Evolutionary conservation across 345 rosid genomes (phyloP).

Genomic region (Eucalyptus erythrocorys): DNA sequence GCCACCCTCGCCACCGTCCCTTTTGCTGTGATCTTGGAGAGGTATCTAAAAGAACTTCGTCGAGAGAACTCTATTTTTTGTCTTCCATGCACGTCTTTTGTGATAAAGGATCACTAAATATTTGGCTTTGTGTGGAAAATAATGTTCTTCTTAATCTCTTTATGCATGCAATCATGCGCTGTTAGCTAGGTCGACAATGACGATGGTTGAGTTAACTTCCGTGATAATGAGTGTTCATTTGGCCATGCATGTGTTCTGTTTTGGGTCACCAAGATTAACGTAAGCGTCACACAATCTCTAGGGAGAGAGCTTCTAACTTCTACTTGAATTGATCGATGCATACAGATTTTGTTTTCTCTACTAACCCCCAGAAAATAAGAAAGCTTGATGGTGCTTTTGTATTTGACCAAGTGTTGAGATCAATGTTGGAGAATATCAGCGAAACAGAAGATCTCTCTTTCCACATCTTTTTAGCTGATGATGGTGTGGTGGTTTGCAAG

Average conservation of each 20-base stretch:
- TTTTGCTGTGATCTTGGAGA: slow-evolving; percentile 55
- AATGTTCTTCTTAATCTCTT: background rate
- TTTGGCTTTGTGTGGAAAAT: background rate
- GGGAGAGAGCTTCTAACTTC: background rate
- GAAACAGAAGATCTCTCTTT: background rate
- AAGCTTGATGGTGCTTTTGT: background rate
- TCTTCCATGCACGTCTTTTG: background rate
- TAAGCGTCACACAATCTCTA: background rate
- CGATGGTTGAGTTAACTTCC: background rate
- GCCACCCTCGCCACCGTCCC: slow-evolving; percentile 65
- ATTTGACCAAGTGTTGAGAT: background rate
- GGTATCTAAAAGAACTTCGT: slow-evolving; percentile 16
- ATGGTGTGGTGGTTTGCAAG: background rate
- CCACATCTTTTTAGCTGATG: background rate
- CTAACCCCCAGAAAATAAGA: background rate
- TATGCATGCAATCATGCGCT: background rate
- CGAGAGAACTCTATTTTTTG: background rate
- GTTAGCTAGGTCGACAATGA: background rate
- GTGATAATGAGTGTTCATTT: background rate
- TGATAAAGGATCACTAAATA: background rate
- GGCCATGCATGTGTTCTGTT: background rate
- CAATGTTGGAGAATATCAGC: background rate
- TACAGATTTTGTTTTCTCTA: background rate
- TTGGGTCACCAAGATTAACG: background rate
- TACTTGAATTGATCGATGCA: background rate